Base-by-base conservation (phyloP, 768 basidiomycete species). In the Galerina sulciceps region DNA sequence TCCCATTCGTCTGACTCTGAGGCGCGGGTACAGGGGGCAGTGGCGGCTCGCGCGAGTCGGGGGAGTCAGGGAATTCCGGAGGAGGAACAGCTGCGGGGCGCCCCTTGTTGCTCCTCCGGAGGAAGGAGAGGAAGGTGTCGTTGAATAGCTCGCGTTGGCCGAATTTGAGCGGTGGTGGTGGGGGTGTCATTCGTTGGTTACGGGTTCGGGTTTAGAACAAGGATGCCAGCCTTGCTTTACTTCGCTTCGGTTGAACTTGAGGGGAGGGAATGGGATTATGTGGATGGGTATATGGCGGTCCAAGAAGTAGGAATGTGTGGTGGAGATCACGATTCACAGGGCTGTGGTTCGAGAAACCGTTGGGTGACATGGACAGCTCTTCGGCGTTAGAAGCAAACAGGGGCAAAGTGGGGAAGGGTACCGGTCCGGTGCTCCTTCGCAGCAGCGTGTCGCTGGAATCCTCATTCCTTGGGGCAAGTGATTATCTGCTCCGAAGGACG, bases 71-170 rank as follows among this genome's bases (percentile, higher is more conserved):
- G 35, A 42, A 49, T 3, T 38, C 60, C 37, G 65, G 64, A 14
- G 65, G 66, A 37, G 65, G 64, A 14, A 64, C 65, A 37, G 51
- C 63, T 22, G 57, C 60, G 55, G 62, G 65, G 45, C 65, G 61
- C 10, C 60, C 51, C 51, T 71, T 69, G 51, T 65, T 62, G 56
- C 59, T 60, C 35, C 67, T 49, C 13, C 63, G 59, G 26, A 71
- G 65, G 59, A 69, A 70, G 23, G 67, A 70, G n/a, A 70, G 57
- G 41, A 70, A 68, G 5, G 67, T 62, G 52, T 70, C 69, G 57
- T 67, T 67, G 57, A 68, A 66, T 35, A 68, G 51, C 61, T 67
- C 63, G 18, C 67, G 64, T 38, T 67, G 64, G 49, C 69, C 69
- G 36, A 68, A 62, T 45, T 70, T 70, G 35, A 66, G 61, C 35